Conservation (phyloP, 345 rosid species). For the Viola odorata region DNA sequence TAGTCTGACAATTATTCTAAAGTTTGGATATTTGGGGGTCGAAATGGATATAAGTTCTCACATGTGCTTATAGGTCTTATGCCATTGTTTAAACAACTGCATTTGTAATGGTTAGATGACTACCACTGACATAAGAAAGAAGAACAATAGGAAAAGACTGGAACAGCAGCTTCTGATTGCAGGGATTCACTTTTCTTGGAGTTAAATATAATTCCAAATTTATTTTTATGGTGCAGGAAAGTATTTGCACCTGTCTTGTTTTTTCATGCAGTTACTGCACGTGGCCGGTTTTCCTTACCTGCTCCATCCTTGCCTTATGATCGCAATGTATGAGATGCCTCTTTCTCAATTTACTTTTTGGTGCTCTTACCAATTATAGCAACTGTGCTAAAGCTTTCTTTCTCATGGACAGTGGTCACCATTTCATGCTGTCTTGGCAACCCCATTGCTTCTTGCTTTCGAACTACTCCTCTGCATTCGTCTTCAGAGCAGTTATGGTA, state of each 20-base stretch:
- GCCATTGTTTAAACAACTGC: too few species aligned
- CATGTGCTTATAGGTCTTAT: too few species aligned
- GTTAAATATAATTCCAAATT: neutral
- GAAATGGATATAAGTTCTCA: too few species aligned
- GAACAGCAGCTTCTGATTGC: neutral
- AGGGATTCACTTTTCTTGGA: slow-evolving; percentile 1
- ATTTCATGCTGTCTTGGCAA: slow-evolving; percentile 63
- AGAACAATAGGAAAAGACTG: too few species aligned
- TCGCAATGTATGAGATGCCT: slow-evolving; percentile 49
- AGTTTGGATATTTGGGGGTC: too few species aligned
- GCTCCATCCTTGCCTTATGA: slow-evolving; percentile 84
- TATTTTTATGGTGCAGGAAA: slow-evolving; percentile 44
- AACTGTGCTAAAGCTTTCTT: slow-evolving; percentile 6
- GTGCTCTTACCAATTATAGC: neutral
- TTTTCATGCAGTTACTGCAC: slow-evolving; percentile 76
- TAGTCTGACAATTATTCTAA: too few species aligned
- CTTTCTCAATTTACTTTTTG: slow-evolving; percentile 5
- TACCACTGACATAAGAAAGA: too few species aligned
- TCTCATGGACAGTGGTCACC: slow-evolving; percentile 87
- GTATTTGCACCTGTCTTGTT: slow-evolving; percentile 70
- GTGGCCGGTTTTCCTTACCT: slow-evolving; percentile 88
- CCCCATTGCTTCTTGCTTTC: slow-evolving; percentile 79
- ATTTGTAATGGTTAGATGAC: too few species aligned
- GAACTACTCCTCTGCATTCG: slow-evolving; percentile 74
- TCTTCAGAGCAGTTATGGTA: slow-evolving; percentile 66